Conservation (phyloP, 139 green algal genomes). For the Chlorella sp. region DNA sequence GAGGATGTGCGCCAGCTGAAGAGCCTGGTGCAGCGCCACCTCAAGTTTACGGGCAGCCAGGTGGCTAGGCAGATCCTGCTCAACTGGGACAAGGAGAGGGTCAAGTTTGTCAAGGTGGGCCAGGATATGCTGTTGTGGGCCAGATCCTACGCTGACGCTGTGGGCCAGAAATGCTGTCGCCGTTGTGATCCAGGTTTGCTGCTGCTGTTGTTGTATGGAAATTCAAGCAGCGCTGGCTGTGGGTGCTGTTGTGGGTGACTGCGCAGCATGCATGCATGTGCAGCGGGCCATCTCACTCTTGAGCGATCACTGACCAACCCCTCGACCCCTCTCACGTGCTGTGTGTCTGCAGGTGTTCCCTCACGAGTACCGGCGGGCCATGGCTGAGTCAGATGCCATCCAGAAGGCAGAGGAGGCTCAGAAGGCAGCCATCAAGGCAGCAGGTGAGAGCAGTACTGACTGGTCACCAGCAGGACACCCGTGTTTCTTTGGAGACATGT, state of each 20-base stretch:
- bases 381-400: constrained; percentile 48
- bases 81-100: constrained; percentile 53
- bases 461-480: too few relatives aligned
- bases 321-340: too few relatives aligned
- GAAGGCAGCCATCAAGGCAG: constrained; percentile 22
- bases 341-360: constrained; percentile 53
- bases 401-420: constrained; percentile 49
- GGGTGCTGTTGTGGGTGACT: too few relatives aligned
- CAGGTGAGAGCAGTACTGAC: not conserved
- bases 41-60: constrained; percentile 66
- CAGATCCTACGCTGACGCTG: too few relatives aligned
- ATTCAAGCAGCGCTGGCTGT: too few relatives aligned
- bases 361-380: constrained; percentile 61
- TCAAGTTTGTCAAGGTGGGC: constrained; percentile 75
- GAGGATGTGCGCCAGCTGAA: constrained; percentile 44
- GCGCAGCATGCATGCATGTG: not conserved
- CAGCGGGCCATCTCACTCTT: too few relatives aligned
- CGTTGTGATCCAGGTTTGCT: too few relatives aligned
- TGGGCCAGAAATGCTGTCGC: too few relatives aligned
- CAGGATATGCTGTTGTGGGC: too few relatives aligned
- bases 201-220: too few relatives aligned
- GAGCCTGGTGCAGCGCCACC: constrained; percentile 76
- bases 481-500: too few relatives aligned
- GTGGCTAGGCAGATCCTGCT: constrained; percentile 58
- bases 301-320: too few relatives aligned